Evolutionary conservation across 2,329 filamentous ascomycete genomes (phyloP).

Genomic region (Fusarium sp.): DNA sequence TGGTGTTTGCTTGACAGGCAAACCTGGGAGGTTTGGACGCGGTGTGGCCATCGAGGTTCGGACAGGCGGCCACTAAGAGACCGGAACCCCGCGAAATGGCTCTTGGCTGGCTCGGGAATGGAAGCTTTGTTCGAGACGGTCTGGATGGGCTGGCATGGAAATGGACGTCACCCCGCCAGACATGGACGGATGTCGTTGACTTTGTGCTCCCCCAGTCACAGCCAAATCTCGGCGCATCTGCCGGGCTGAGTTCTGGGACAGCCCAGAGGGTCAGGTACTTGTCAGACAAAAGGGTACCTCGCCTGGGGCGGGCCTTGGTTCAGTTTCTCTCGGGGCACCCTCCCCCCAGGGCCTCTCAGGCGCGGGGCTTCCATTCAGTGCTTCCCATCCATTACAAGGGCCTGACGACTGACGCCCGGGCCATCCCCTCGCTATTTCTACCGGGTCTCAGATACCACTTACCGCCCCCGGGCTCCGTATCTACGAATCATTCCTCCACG

Average conservation of each 20-base stretch:
- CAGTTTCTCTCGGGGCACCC: constrained; percentile 14
- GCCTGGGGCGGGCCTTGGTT: neutral
- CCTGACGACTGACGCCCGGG: constrained; percentile 27
- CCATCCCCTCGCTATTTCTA: constrained; percentile 28
- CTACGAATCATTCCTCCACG: constrained; percentile 50
- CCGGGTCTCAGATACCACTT: constrained; percentile 32
- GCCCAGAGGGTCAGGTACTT: constrained; percentile 25
- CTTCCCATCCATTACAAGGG: constrained; percentile 11
- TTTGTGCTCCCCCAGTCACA: constrained; percentile 13
- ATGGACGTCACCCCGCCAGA: constrained; percentile 25
- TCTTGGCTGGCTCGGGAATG: constrained; percentile 28
- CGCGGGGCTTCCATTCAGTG: constrained; percentile 1
- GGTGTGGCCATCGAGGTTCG: constrained; percentile 24
- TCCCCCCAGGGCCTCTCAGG: neutral
- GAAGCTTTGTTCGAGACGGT: neutral
- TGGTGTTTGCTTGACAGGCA: constrained; percentile 20
- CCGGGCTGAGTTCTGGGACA: constrained; percentile 15
- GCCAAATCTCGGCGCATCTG: constrained; percentile 18
- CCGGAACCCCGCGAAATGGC: constrained; percentile 35
- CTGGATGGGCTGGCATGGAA: neutral
- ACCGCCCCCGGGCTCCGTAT: constrained; percentile 33
- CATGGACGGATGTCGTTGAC: neutral
- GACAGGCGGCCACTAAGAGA: constrained; percentile 29
- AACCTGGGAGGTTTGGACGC: constrained; percentile 16
- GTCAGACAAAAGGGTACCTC: constrained; percentile 31